Base-by-base conservation (phyloP, 371 early-diverging fungal species). In the Aphelidium insulamus region DNA sequence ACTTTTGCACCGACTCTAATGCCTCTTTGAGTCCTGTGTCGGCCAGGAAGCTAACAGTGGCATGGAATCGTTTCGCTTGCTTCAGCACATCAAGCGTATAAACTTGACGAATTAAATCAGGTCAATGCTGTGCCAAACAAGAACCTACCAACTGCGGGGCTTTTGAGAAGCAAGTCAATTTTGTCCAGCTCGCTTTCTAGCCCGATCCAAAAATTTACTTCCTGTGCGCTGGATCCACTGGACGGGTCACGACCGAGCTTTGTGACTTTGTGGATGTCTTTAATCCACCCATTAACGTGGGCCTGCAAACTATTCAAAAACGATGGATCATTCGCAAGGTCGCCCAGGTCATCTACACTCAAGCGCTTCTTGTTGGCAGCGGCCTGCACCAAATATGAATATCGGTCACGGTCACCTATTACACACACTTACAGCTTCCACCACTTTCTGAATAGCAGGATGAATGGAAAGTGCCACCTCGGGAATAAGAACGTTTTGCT, bases 201-300 rank as follows among this genome's bases (percentile, higher is more conserved):
- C 42, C 76, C 76, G 23, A 87, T 52, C 97, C 97, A 97, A 49
- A 94, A 97, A 54, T 88, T 87, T 53, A 97, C 86, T 57, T 97
- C 95, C 54, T 94, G 92, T 33, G 77, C 72, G 11, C 94, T 90
- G 2, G 84, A 75, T 11, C 88, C 92, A 23, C 77, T 73, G 0
- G 77, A 52, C 20, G 91, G 87, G 46, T 97, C 97, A 34, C 94
- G 69, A 19, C 72, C 64, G 40, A 97, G 72, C 41, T 80, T 80
- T 22, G 94, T 92, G 9, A 97, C 91, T 47, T 88, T 91, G 48
- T 95, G 91, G 43, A 97, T 94, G 46, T 95, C 95, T 46, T 86
- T 88, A 52, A 94, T 83, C 97, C 97, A 97, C 5, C 76, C 74
- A 44, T 94, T 94, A 28, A 97, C 95, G 46, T 88, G 87, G 28